phyloP scores from a whole-genome alignment of 331 rosid species.

The Rosa hybrid region DNA sequence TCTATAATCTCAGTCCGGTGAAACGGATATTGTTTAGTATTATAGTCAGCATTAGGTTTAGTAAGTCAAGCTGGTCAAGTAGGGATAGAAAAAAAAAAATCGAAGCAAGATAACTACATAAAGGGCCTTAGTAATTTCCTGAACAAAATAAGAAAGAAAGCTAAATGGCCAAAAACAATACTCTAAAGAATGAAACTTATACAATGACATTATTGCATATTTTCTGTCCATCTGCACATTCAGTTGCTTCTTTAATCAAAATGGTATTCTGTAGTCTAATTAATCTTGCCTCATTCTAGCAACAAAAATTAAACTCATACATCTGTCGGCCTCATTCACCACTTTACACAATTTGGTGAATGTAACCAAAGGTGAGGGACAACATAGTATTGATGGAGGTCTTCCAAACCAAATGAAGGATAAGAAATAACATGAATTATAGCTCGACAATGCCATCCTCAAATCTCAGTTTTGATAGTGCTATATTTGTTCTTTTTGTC shows the following conservation, averaged over 20 bases:
- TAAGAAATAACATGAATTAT: not conserved
- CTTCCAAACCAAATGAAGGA: not conserved
- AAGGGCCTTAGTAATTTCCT: not conserved
- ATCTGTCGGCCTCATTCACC: not conserved
- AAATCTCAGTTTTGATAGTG: too few relatives aligned
- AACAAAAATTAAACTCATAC: not conserved
- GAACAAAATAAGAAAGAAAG: not conserved
- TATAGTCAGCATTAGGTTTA: too few relatives aligned
- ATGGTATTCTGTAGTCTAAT: not conserved
- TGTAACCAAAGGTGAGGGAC: not conserved
- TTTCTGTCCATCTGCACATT: not conserved
- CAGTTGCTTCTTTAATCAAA: not conserved
- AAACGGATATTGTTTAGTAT: too few relatives aligned
- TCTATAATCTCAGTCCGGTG: too few relatives aligned
- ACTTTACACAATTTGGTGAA: not conserved
- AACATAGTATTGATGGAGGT: slow-evolving; percentile 1
- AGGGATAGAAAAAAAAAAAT: not conserved
- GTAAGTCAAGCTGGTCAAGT: not conserved
- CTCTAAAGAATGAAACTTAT: not conserved
- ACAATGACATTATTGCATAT: not conserved
- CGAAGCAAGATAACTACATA: not conserved
- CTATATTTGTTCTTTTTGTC: too few relatives aligned
- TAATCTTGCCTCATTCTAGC: not conserved
- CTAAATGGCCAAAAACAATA: not conserved
- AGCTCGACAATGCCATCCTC: too few relatives aligned